Base-by-base conservation (phyloP, 2,329 filamentous ascomycete species). In the Aspergillus melleus region DNA sequence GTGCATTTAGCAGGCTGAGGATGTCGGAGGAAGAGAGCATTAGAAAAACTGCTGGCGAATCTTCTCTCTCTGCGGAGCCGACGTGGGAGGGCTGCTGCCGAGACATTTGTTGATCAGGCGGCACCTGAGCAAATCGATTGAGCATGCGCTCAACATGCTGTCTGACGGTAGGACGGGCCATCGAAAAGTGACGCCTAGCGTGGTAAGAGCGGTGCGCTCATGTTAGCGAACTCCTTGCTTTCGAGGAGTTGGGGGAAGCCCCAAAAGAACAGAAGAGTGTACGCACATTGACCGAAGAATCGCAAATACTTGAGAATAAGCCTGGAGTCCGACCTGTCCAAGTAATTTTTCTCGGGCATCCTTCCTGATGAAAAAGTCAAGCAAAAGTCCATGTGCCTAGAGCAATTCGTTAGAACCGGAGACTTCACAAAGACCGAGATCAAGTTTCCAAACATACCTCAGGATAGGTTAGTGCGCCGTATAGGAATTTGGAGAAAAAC, bases 361-460 rank as follows among this genome's bases (percentile, higher is more conserved):
- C 67, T 96, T 91, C 53, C 90, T 93, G 68, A 98, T 92, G 77
- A 96, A 91, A 74, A 96, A 94, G 69, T 96, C 91, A 58, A 91
- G 85, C 80, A 98, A 88, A 63, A 87, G 80, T 52, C 83, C 83
- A 60, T 85, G 81, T 19, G 80, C 81, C 85, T 88, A 66, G 52
- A 19, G 6, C 29, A 20, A 63, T 20, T 36, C 79, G 78, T 67
- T 49, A 69, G 64, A 53, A 12, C 19, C 36, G 32, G 49, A 32
- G 49, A 19, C 54, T 50, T 50, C 24, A 12, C 26, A 32, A 49
- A 47, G 44, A 30, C 49, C 19, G 32, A 53, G 32, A 32, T 11
- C 10, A 49, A 22, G 58, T 30, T 30, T 32, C 42, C 30, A 24
- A 54, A 55, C 62, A 67, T 82, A 87, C 92, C 83, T 99, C 95